phyloP scores from a whole-genome alignment of 371 early-diverging fungal species.

The Rhizopus arrhizus region DNA sequence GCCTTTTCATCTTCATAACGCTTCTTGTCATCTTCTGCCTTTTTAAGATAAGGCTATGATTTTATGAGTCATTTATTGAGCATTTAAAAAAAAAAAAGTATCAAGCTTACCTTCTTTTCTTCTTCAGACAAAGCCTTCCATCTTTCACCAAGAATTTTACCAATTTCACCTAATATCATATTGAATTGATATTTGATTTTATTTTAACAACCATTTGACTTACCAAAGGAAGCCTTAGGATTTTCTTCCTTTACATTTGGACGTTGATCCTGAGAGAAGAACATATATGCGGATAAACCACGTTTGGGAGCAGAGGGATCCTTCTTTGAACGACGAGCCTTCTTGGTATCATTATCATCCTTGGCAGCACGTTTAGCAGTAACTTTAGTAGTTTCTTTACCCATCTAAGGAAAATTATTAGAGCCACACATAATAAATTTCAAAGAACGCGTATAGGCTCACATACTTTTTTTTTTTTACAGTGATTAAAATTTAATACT shows the following conservation, averaged over 20 bases:
- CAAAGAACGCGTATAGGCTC: background rate
- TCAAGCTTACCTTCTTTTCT: conserved; percentile 60
- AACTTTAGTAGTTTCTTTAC: conserved; percentile 25
- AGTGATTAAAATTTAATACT: no score
- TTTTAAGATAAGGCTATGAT: conserved; percentile 52
- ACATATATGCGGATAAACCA: conserved; percentile 80
- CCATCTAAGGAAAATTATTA: conserved; percentile 9
- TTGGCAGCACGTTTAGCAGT: conserved; percentile 19
- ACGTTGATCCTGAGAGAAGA: conserved; percentile 78
- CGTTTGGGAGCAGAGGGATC: conserved; percentile 79
- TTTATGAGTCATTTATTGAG: background rate
- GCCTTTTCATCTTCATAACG: conserved; percentile 78
- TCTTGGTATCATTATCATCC: conserved; percentile 35
- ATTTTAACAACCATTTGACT: conserved; percentile 7
- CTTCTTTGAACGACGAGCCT: conserved; percentile 50
- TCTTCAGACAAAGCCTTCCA: conserved; percentile 73
- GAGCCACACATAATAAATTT: background rate
- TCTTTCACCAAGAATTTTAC: conserved; percentile 78
- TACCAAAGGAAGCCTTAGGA: conserved; percentile 81
- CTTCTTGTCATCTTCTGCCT: conserved; percentile 68
- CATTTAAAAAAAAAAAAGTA: background rate
- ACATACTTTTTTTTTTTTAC: background rate
- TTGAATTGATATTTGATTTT: background rate
- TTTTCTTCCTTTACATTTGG: conserved; percentile 70
- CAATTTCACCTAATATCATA: conserved; percentile 58